phyloP scores from a whole-genome alignment of 1,284 basidiomycete genomes.

The Ganoderma lingzhi region DNA sequence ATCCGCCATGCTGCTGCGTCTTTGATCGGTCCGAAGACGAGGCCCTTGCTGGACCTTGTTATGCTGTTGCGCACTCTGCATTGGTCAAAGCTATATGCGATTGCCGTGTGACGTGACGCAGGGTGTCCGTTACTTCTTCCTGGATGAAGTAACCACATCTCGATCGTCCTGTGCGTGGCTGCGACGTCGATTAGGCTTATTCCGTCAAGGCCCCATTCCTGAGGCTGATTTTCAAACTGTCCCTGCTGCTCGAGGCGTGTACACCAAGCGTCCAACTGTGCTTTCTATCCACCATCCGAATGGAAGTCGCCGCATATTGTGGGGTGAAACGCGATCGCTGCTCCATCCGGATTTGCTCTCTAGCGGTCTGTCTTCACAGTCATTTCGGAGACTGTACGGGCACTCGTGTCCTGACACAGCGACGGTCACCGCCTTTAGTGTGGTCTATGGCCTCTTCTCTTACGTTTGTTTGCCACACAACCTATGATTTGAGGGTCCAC shows the following conservation, averaged over 20 bases:
- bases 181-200: neutral
- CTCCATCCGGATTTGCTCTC: neutral
- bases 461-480: slow-evolving; percentile 1
- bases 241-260: neutral
- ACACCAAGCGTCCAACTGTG: neutral
- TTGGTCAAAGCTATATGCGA: neutral
- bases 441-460: slow-evolving; percentile 3
- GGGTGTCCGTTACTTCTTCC: neutral
- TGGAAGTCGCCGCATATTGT: neutral
- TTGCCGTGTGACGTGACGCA: slow-evolving; percentile 4
- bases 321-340: slow-evolving; percentile 8
- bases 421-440: slow-evolving; percentile 2
- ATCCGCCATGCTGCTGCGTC: neutral
- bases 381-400: neutral
- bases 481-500: neutral
- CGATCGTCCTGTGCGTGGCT: neutral
- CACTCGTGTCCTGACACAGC: neutral
- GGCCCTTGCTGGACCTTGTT: neutral
- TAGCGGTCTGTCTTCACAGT: slow-evolving; percentile 5
- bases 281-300: neutral
- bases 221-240: neutral
- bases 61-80: neutral
- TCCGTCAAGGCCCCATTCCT: neutral
- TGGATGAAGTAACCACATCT: slow-evolving; percentile 1
- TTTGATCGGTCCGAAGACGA: neutral